Evolutionary conservation across 2,329 filamentous ascomycete species (phyloP), one percentile per base, ranked within the genome.

Genomic region (Aspergillus neotritici): DNA sequence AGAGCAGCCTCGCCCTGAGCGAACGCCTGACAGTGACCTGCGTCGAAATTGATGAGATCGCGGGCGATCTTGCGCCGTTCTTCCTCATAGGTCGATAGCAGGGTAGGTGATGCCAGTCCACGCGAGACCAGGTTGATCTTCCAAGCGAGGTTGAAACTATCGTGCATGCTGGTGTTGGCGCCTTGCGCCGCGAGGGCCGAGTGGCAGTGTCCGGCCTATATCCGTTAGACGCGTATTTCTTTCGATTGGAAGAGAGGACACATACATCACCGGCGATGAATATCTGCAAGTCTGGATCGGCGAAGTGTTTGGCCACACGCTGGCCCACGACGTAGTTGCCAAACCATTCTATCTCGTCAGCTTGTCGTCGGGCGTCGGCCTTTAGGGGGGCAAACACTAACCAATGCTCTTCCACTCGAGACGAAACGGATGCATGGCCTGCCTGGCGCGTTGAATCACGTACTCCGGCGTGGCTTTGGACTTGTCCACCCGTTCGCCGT

Each of bases 1-100:
- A 87, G 70, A 0, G 78, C 80, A 37, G 73, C 72, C 49, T 87
- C 82, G 28, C 82, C 82, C 4, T 73, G 75, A 14, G 79, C 74
- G 53, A 80, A 65, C 21, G 73, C 73, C 41, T 70, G 70, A 36
- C 72, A 72, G 45, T 76, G 74, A 47, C 72, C 72, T 0, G 48
- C 41, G 31, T 64, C 61, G 12, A 63, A 64, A 1, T 47, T 47
- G 31, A 63, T 63, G 1, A 64, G 51, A 36, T 63, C 59, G 15
- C 55, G 46, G 4, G 61, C 61, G 31, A 64, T 58, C 35, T 58
- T 61, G 1, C 52, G 54, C 14, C 61, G 44, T 34, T 65, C 62
- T 4, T 55, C 51, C 37, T 63, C 56, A 34, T 67, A 66, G 0
- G 57, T 63, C 1, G 41, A 44, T 4, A 61, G 48, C 12, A 63